Evolutionary conservation across 2,329 filamentous ascomycete species (phyloP).

Genomic region (Coleophoma eucalyptorum): DNA sequence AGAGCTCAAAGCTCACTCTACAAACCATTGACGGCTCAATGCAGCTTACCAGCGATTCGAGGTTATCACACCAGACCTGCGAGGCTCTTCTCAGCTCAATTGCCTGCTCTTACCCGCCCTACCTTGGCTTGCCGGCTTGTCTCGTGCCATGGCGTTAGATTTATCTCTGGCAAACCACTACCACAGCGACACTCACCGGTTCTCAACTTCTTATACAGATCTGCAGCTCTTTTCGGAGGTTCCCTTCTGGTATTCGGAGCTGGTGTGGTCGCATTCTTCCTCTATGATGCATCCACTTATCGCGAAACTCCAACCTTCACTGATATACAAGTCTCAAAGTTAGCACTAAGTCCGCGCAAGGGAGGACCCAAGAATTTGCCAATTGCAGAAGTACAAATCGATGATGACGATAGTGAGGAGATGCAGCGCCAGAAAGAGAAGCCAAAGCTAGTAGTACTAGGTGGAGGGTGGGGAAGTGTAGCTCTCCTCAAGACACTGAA

Average conservation of each 20-base stretch:
- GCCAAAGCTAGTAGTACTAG: constrained; percentile 86
- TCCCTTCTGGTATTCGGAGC: constrained; percentile 68
- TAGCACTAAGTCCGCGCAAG: constrained; percentile 74
- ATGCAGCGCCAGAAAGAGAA: constrained; percentile 76
- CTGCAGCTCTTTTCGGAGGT: constrained; percentile 69
- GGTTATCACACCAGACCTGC: constrained; percentile 4
- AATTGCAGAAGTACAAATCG: constrained; percentile 81
- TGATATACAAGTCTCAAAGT: constrained; percentile 80
- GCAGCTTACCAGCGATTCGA: background rate
- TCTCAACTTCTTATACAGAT: constrained; percentile 61
- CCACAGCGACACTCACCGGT: constrained; percentile 43
- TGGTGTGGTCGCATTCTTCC: constrained; percentile 78
- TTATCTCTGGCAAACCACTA: constrained; percentile 48
- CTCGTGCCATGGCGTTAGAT: constrained; percentile 12
- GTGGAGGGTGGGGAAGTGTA: constrained; percentile 93
- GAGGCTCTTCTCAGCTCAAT: background rate
- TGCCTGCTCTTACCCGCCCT: constrained; percentile 1
- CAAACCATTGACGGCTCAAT: background rate
- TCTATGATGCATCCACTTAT: constrained; percentile 93
- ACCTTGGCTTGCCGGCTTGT: constrained; percentile 9
- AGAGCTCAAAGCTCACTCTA: constrained; percentile 4
- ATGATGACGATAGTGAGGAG: constrained; percentile 76
- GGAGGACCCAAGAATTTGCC: constrained; percentile 95
- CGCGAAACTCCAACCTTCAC: constrained; percentile 60
- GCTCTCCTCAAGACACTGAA: constrained; percentile 87